A percentile compares a stretch with the other conserved stretches of the same genome.
Evolutionary conservation across 768 basidiomycete species (phyloP).

Genomic region (Trametes sanguinea): DNA sequence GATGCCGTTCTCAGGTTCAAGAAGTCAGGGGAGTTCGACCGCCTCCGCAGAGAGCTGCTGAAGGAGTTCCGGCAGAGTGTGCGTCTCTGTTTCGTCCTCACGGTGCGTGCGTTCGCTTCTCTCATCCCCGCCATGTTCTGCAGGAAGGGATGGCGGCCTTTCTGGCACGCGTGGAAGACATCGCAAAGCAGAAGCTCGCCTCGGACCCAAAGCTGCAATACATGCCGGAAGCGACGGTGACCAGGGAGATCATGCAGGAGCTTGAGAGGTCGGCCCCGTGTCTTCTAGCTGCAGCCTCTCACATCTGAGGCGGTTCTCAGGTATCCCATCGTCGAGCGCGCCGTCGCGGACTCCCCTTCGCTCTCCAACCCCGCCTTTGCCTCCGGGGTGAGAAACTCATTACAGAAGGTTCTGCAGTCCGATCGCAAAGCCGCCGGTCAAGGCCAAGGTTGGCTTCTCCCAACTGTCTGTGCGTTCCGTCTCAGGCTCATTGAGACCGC

Average conservation of each 20-base stretch:
- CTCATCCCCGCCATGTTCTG: constrained; percentile 6
- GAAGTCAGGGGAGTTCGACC: constrained; percentile 78
- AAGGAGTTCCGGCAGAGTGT: constrained; percentile 64
- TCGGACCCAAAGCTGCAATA: constrained; percentile 57
- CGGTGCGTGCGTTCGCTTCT: constrained; percentile 12
- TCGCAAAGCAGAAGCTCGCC: constrained; percentile 55
- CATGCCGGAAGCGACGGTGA: constrained; percentile 52
- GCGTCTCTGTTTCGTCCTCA: constrained; percentile 30
- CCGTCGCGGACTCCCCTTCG: constrained; percentile 37
- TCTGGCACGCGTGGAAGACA: constrained; percentile 60
- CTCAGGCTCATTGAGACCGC: neutral
- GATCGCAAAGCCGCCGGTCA: constrained; percentile 25
- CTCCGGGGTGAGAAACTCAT: constrained; percentile 39
- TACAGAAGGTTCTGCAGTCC: constrained; percentile 38
- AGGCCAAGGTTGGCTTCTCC: neutral
- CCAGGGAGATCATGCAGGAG: constrained; percentile 69
- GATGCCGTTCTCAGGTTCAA: constrained; percentile 58
- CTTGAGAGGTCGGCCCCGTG: constrained; percentile 56
- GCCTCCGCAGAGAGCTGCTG: constrained; percentile 65
- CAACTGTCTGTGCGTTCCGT: neutral
- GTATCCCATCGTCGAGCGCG: constrained; percentile 67
- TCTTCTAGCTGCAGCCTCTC: neutral
- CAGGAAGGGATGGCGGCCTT: constrained; percentile 58
- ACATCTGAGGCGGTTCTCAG: constrained; percentile 34
- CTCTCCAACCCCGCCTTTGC: constrained; percentile 29